Evolutionary conservation across 164 flowering plant species (phyloP), one percentile per base, ranked within the genome.

Genomic region (Litsea cubeba): DNA sequence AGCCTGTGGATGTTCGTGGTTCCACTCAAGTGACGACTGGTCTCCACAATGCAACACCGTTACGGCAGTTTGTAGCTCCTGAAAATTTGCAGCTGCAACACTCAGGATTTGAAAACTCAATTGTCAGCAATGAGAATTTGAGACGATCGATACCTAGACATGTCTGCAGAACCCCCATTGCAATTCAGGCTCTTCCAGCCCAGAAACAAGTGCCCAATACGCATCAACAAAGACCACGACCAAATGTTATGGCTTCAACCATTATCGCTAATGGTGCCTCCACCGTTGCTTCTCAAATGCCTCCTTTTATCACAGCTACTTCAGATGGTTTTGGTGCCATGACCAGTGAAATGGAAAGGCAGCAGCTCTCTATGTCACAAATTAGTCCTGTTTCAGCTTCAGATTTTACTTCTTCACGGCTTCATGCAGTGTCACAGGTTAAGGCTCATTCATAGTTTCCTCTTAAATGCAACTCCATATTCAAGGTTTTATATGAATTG

Each of bases 171-270:
- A 74, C 77, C 23, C 90, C 94, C 15, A 57, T 78, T 71, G 93
- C 89, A 51, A 69, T 88, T 71, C 93, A 91, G 82, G 90, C 91
- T 58, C 89, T 90, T 35, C 91, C 98, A 18, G 91, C 84, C 1
- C 60, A 40, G 46, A 20, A 78, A 28, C 82, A 67, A 25, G 66
- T 70, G 24, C 74, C 83, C 40, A 65, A 40, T 73, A 40, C 75
- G 25, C 79, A 74, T 60, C 69, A 66, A 25, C 86, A 76, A 74
- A 76, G 78, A 73, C 26, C 81, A 49, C 80, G 46, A 40, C 46
- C 46, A 40, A 40, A 40, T 40, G 46, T 40, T 7, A 40, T 40
- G 46, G 11, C 24, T 65, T 24, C 76, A 68, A 75, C 46, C 76
- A n/a, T 79, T 15, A 64, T 75, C 50, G 17, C 60, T 54, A 75